A percentile compares a stretch with the other conserved stretches of the same genome.
Conservation (phyloP, 306 rosid genomes). For the Acmispon strigosus region DNA sequence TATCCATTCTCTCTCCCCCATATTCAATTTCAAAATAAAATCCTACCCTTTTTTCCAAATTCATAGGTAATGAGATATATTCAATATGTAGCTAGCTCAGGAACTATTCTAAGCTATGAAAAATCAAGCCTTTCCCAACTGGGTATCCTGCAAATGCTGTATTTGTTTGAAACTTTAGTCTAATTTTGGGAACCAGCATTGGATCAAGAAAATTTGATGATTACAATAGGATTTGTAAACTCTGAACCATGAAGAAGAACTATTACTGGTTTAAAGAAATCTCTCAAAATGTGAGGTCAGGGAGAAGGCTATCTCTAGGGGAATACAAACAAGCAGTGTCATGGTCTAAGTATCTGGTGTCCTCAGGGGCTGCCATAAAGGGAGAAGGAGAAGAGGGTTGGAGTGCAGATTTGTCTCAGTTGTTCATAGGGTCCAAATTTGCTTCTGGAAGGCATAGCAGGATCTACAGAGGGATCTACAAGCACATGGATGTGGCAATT, state of each 20-base stretch:
- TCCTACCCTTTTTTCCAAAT: neutral
- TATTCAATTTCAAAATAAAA: neutral
- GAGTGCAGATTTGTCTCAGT: conserved; percentile 92
- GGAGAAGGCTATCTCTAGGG: conserved; percentile 70
- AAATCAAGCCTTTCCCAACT: conserved; percentile 11
- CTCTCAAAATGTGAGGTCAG: conserved; percentile 47
- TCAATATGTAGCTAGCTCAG: conserved; percentile 36
- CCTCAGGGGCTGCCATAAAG: conserved; percentile 87
- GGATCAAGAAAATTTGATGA: conserved; percentile 26
- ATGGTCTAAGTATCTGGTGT: conserved; percentile 90
- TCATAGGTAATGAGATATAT: neutral
- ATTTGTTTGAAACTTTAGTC: neutral
- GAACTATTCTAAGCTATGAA: neutral
- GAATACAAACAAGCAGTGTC: conserved; percentile 88
- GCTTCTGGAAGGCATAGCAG: conserved; percentile 93
- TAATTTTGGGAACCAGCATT: conserved; percentile 19
- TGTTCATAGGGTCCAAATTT: conserved; percentile 77
- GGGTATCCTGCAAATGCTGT: conserved; percentile 16
- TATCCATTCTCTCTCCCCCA: neutral
- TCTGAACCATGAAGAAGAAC: conserved; percentile 56
- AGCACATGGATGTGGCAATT: conserved; percentile 86
- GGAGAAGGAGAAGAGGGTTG: conserved; percentile 83
- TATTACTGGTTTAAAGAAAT: conserved; percentile 57
- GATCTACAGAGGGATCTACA: conserved; percentile 91
- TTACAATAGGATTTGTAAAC: conserved; percentile 5